phyloP scores from a whole-genome alignment of 208 protist genomes.

The Histomonas meleagridis region DNA sequence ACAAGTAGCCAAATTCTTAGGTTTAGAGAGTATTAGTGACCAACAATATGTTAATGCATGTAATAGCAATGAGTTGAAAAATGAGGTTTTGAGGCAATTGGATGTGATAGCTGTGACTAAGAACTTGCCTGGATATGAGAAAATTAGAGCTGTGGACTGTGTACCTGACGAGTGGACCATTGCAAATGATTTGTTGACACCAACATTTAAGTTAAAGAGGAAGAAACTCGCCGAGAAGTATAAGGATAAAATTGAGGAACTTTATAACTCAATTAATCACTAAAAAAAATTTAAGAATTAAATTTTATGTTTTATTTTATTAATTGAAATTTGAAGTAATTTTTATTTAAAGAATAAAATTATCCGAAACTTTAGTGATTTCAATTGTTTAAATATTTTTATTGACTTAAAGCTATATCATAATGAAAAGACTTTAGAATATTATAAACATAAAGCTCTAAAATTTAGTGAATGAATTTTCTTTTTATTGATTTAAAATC shows the following conservation, averaged over 20 bases:
- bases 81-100: not conserved
- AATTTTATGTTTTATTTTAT: not conserved
- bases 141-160: slow-evolving; percentile 49
- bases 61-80: not conserved
- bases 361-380: no score
- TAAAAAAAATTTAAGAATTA: not conserved
- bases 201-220: slow-evolving; percentile 64
- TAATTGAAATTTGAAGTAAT: no score
- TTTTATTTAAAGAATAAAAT: no score
- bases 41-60: not conserved
- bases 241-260: not conserved
- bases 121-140: slow-evolving; percentile 55
- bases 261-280: not conserved
- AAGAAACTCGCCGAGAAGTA: slow-evolving; percentile 41
- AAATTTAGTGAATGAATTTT: no score
- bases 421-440: no score
- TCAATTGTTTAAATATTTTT: no score
- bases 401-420: no score
- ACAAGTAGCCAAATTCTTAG: not conserved
- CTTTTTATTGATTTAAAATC: no score
- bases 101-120: slow-evolving; percentile 38
- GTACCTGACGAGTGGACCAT: slow-evolving; percentile 50
- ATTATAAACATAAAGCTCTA: no score
- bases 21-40: not conserved
- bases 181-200: slow-evolving; percentile 61